Evolutionary conservation across 768 basidiomycete species (phyloP), one percentile per base, ranked within the genome.

Genomic region (Russula emetica): DNA sequence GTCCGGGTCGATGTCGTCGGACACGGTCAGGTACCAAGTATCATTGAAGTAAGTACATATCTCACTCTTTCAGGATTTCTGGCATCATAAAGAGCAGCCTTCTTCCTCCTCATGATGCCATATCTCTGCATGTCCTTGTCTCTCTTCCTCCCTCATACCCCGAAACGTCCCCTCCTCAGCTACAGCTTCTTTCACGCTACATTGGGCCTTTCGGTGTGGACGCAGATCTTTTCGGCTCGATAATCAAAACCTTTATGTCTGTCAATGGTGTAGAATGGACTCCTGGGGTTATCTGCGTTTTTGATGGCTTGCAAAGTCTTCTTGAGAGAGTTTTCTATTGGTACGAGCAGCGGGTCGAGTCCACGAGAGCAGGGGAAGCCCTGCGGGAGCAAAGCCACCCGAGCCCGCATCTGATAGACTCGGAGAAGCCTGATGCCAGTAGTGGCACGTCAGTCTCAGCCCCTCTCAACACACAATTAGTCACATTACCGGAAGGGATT

Each of bases 161-260:
- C 0, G 72, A 80, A 1, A 74, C 79, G 2, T 80, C 84, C 0
- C 83, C 91, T 2, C 92, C 93, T 1, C 90, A 92, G 69, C 78
- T 94, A 0, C 93, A 94, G 70, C 83, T 94, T 0, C 82, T 94
- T 30, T 93, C 91, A 3, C 85, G 85, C 26, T 95, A 94, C 74
- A 75, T 95, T 53, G 91, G 91, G 2, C 79, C 88, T 2, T 94
- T 86, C 70, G 85, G 87, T 22, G 86, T 88, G 1, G 86, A 91
- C 68, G 76, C 88, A 10, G 72, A 73, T 18, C 80, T 94, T 20
- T 95, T 94, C 71, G 91, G 90, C 26, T 81, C 82, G 1, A 80
- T 93, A 40, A 77, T 94, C 22, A 82, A 88, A 44, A 94, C 89
- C 0, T 95, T 82, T 72, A 92, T 94, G 60, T 92, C 92, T 4